phyloP scores from a whole-genome alignment of 148 eudicot genomes.

The Cornus suecica region DNA sequence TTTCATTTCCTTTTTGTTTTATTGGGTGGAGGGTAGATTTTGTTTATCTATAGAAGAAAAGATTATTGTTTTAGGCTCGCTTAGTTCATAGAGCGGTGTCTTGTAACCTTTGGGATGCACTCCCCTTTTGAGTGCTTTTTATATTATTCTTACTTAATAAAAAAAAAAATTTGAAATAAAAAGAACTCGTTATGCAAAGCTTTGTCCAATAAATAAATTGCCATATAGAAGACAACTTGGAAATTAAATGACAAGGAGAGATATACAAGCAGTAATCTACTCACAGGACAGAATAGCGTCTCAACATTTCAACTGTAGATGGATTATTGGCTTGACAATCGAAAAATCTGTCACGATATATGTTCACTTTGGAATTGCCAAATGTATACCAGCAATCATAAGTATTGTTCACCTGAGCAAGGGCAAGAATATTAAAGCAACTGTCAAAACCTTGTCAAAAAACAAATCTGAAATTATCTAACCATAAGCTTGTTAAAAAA shows the following conservation, averaged over 20 bases:
- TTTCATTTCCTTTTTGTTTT: too few relatives aligned
- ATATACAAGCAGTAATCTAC: conserved; percentile 19
- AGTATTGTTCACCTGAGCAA: conserved; percentile 81
- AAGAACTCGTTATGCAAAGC: background rate
- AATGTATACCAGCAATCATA: conserved; percentile 95
- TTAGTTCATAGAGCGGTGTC: too few relatives aligned
- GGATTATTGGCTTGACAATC: conserved; percentile 80
- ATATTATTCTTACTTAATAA: too few relatives aligned
- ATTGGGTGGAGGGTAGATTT: too few relatives aligned
- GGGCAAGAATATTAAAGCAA: background rate
- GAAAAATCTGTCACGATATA: conserved; percentile 58
- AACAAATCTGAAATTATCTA: background rate
- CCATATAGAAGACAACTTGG: background rate
- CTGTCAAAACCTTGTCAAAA: background rate
- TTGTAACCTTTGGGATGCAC: too few relatives aligned
- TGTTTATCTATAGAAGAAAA: too few relatives aligned
- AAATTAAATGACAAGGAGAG: conserved; percentile 1
- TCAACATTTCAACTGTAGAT: conserved; percentile 75
- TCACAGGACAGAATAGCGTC: conserved; percentile 78
- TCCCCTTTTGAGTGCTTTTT: too few relatives aligned
- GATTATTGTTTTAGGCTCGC: too few relatives aligned
- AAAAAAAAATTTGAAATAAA: background rate
- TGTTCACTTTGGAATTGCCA: conserved; percentile 73
- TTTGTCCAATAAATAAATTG: background rate
- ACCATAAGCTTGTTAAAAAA: background rate